Percentiles rank a stretch among this genome's conserved stretches.
Evolutionary conservation across 2,329 filamentous ascomycete species (phyloP).

Genomic region (Colletotrichum lupini): DNA sequence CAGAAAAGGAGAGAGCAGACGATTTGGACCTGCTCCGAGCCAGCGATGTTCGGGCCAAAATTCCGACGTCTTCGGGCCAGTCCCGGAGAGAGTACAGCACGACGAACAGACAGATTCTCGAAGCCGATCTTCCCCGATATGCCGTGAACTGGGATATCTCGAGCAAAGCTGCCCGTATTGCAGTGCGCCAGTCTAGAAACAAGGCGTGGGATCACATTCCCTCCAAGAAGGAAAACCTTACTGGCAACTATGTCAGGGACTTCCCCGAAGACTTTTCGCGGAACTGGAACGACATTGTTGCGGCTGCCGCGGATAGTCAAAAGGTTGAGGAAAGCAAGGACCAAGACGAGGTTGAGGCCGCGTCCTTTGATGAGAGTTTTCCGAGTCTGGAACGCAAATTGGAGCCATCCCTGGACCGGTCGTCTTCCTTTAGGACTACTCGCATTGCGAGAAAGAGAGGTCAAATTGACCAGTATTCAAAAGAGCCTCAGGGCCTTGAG

Average conservation of each 20-base stretch:
- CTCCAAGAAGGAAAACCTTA: conserved; percentile 43
- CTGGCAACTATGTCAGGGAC: conserved; percentile 61
- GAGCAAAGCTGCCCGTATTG: conserved; percentile 26
- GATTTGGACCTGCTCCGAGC: conserved; percentile 39
- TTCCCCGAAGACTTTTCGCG: conserved; percentile 63
- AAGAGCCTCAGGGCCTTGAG: conserved; percentile 59
- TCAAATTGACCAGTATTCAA: conserved; percentile 54
- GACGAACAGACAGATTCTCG: conserved; percentile 28
- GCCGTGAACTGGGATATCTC: conserved; percentile 32
- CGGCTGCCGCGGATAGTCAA: conserved; percentile 8
- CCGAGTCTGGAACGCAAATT: conserved; percentile 47
- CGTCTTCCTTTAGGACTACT: conserved; percentile 12
- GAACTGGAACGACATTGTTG: conserved; percentile 50
- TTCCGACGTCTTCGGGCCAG: conserved; percentile 27
- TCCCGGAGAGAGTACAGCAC: conserved; percentile 31
- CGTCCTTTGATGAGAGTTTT: conserved; percentile 56
- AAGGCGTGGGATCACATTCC: conserved; percentile 30
- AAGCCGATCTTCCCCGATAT: conserved; percentile 26
- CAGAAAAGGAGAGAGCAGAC: conserved; percentile 37
- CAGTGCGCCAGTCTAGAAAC: conserved; percentile 31
- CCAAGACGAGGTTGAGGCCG: conserved; percentile 44
- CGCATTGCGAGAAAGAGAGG: conserved; percentile 29
- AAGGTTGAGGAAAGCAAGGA: conserved; percentile 34
- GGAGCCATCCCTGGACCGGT: conserved; percentile 46
- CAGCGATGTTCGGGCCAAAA: conserved; percentile 38